These are phyloP conservation scores for Zygoascus hellenicus DNA, from an alignment of 1,139 yeast genomes.

Conservation along the genomic window DNA sequence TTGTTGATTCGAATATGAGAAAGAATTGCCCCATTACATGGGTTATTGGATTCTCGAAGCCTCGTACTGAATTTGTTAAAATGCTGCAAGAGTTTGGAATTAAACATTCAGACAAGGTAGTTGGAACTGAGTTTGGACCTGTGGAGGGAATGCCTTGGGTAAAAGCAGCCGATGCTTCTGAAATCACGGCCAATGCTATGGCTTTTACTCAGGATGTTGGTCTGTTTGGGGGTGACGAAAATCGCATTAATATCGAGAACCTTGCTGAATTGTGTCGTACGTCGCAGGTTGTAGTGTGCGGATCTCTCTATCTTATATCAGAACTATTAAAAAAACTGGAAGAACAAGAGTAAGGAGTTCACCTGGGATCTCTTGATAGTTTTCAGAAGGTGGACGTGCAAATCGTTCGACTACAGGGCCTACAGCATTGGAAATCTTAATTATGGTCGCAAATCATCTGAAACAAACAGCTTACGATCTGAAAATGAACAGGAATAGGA, in stretches of 20 bases:
- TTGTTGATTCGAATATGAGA: conserved; percentile 32
- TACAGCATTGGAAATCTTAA: too few species aligned
- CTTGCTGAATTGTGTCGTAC: not conserved
- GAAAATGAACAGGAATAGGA: too few species aligned
- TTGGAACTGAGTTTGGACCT: conserved; percentile 55
- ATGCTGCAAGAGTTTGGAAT: conserved; percentile 48
- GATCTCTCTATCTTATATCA: conserved; percentile 71
- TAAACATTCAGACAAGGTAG: conserved; percentile 46
- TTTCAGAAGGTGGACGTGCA: too few species aligned
- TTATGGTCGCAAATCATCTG: too few species aligned
- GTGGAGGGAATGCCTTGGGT: conserved; percentile 97
- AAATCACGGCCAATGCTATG: conserved; percentile 17
- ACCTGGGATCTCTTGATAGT: too few species aligned
- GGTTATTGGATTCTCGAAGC: conserved; percentile 68
- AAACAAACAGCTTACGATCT: too few species aligned
- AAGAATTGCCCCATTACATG: conserved; percentile 41
- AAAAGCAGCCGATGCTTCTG: conserved; percentile 37
- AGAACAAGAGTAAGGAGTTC: not conserved
- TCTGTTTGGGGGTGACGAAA: too few species aligned
- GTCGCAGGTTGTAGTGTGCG: conserved; percentile 52
- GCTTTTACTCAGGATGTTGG: conserved; percentile 12
- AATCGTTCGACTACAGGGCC: too few species aligned
- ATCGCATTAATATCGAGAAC: too few species aligned
- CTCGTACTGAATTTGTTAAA: conserved; percentile 50
- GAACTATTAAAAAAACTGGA: conserved; percentile 45